Percentiles rank a stretch among this genome's conserved stretches.
Evolutionary conservation across 1,139 yeast genomes (phyloP).

Genomic region (Yamadazyma diddensiae): DNA sequence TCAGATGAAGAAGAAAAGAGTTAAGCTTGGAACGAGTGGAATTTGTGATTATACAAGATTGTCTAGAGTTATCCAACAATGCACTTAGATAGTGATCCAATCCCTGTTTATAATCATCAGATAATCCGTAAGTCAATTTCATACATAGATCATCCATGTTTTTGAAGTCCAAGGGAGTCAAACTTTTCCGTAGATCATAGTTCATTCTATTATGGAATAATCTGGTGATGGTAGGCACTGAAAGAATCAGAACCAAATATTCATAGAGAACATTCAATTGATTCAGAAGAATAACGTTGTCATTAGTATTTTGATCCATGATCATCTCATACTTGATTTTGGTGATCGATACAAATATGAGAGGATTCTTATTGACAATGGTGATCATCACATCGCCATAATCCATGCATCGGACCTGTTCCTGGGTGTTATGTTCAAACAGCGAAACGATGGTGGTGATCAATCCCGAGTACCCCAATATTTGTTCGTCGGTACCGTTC

Average conservation of each 20-base stretch:
- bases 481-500: constrained; percentile 69
- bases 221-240: constrained; percentile 68
- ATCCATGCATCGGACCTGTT: constrained; percentile 24
- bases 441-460: constrained; percentile 66
- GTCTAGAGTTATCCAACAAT: constrained; percentile 26
- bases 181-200: constrained; percentile 74
- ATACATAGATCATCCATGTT: constrained; percentile 62
- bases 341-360: constrained; percentile 73
- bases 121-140: constrained; percentile 42
- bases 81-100: constrained; percentile 29
- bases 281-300: constrained; percentile 36
- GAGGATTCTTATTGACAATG: constrained; percentile 63
- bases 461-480: constrained; percentile 73
- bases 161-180: constrained; percentile 66
- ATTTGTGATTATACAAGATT: constrained; percentile 31
- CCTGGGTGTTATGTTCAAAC: constrained; percentile 44
- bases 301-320: constrained; percentile 12
- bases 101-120: constrained; percentile 9
- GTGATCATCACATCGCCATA: constrained; percentile 47
- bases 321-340: constrained; percentile 35
- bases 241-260: constrained; percentile 75
- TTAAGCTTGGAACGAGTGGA: constrained; percentile 32
- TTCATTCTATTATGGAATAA: constrained; percentile 72
- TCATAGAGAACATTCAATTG: constrained; percentile 77
- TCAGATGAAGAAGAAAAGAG: constrained; percentile 18